Conservation (phyloP, 768 basidiomycete genomes). For the Nidularia sp. region DNA sequence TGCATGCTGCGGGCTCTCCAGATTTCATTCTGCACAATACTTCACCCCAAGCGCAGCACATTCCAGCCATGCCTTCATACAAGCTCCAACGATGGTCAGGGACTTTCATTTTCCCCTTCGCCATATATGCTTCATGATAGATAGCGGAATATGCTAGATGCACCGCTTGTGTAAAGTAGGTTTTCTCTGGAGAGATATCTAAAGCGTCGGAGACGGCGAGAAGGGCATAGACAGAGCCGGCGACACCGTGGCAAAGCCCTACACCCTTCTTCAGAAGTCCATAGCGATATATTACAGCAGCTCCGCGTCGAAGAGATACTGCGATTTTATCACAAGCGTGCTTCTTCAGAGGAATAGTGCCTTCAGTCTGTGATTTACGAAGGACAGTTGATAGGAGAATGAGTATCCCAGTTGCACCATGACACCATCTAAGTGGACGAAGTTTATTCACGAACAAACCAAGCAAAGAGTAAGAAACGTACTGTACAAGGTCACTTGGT, state of each 20-base stretch:
- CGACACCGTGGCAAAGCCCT: slow-evolving; percentile 58
- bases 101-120: slow-evolving; percentile 33
- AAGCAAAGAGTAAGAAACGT: slow-evolving; percentile 9
- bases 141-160: slow-evolving; percentile 46
- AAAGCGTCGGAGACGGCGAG: slow-evolving; percentile 43
- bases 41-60: slow-evolving; percentile 55
- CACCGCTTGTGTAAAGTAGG: slow-evolving; percentile 34
- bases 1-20: slow-evolving; percentile 10
- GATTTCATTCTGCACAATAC: slow-evolving; percentile 26
- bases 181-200: slow-evolving; percentile 17
- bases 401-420: slow-evolving; percentile 50
- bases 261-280: slow-evolving; percentile 54
- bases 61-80: slow-evolving; percentile 55
- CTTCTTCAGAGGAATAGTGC: slow-evolving; percentile 15
- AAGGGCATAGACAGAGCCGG: slow-evolving; percentile 49
- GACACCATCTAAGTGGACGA: slow-evolving; percentile 44
- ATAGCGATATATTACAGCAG: slow-evolving; percentile 37
- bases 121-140: slow-evolving; percentile 23
- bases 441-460: not conserved
- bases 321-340: slow-evolving; percentile 20
- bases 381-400: slow-evolving; percentile 43
- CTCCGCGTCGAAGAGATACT: slow-evolving; percentile 31
- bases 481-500: slow-evolving; percentile 46
- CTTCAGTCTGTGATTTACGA: slow-evolving; percentile 17
- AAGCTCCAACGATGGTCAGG: slow-evolving; percentile 55